Evolutionary conservation across 2,329 filamentous ascomycete genomes (phyloP), one percentile per base, ranked within the genome.

Genomic region (Tympanopsis confertula): DNA sequence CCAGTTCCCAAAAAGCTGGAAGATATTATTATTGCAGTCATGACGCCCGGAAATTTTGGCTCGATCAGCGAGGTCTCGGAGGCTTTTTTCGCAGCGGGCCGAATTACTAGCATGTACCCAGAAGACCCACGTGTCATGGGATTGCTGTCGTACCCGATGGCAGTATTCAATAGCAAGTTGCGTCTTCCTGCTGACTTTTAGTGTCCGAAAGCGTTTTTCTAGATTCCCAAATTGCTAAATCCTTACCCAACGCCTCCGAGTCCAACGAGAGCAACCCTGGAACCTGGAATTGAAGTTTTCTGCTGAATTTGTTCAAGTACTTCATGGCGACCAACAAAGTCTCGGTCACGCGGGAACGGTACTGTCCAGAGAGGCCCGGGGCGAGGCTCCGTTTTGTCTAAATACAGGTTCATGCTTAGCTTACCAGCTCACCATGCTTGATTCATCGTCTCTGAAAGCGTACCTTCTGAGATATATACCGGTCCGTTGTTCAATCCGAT

Each of bases 91-190:
- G 35, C 50, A 45, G 4, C 48, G 43, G n/a, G 42, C 44, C 5
- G 20, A 14, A 20, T 24, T 50, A 39, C 49, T 47, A 2, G 46
- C 47, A 36, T 47, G 42, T 1, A 52, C 29, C 48, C 45, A 52
- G 5, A 53, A 41, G 3, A 49, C 41, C 42, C 41, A 50, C 13
- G 41, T 45, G 5, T 42, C 5, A 7, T 45, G 42, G 2, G 29
- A 40, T 14, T 36, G 32, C 4, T 42, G 15, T 15, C 37, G 36
- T 2, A 44, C n/a, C 3, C 32, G 40, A 20, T 45, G 38, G 3
- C 35, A 29, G 20, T 48, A 46, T 19, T 50, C 46, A 26, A 50
- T 44, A 4, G 47, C 50, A 5, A 52, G 41, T 33, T 51, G 47
- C 2, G 49, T 47, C 32, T 51, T 52, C 5, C 50, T 51, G 13